These are phyloP conservation scores for Ogataea paradorogensis DNA, from an alignment of 805 yeast genomes.

Conservation along the genomic window DNA sequence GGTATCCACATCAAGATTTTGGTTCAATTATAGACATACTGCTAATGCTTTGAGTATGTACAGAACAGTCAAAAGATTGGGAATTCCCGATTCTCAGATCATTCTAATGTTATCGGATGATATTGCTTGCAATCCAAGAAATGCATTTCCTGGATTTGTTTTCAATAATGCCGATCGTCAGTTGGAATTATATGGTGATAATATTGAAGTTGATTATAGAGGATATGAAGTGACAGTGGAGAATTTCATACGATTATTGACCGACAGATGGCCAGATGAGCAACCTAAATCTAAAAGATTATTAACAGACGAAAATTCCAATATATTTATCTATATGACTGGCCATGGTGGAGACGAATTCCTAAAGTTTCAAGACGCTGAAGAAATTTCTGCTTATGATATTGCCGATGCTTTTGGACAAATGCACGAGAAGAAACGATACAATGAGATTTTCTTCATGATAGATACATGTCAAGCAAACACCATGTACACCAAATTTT, in stretches of 20 bases:
- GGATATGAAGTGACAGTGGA: conserved; percentile 99
- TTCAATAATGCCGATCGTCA: conserved; percentile 92
- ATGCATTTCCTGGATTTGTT: conserved; percentile 93
- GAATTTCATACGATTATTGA: conserved; percentile 84
- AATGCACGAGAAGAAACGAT: conserved; percentile 93
- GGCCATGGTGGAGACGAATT: conserved; percentile 99
- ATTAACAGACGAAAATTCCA: conserved; percentile 89
- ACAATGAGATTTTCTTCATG: conserved; percentile 95
- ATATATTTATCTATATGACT: conserved; percentile 90
- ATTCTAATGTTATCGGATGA: conserved; percentile 96
- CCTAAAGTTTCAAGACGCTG: conserved; percentile 96
- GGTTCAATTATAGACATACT: conserved; percentile 98
- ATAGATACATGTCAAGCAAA: conserved; percentile 99
- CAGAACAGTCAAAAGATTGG: conserved; percentile 91
- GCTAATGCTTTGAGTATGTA: conserved; percentile 94
- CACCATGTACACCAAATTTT: conserved; percentile 91
- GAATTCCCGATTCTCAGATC: conserved; percentile 97
- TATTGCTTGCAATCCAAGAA: conserved; percentile 94
- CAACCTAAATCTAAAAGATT: conserved; percentile 91
- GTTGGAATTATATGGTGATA: conserved; percentile 89
- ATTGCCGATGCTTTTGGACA: conserved; percentile 96
- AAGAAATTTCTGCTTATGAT: conserved; percentile 92
- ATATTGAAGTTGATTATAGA: conserved; percentile 92
- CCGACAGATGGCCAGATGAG: conserved; percentile 93
- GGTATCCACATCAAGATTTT: conserved; percentile 92